These are phyloP conservation scores for Quercus alba DNA, from an alignment of 306 rosid species.

Conservation along the genomic window DNA sequence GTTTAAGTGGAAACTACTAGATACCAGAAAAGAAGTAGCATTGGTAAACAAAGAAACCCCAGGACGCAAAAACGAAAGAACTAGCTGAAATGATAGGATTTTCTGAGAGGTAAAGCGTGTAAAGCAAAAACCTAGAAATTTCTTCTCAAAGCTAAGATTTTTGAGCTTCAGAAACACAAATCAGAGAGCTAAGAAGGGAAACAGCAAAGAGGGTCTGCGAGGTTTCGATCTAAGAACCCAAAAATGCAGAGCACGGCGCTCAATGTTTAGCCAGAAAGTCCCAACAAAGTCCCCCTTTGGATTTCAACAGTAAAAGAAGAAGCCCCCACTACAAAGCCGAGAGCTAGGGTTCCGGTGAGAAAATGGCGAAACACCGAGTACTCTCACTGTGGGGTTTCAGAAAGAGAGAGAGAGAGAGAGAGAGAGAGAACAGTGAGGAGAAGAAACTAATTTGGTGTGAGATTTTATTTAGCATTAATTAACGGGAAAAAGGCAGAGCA, in stretches of 20 bases:
- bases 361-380: background rate
- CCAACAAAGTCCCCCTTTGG: background rate
- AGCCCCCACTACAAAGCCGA: background rate
- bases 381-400: background rate
- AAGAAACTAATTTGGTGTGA: conserved; percentile 5
- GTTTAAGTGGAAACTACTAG: background rate
- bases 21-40: background rate
- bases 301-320: background rate
- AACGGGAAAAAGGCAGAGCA: conserved; percentile 52
- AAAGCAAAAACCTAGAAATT: conserved; percentile 41
- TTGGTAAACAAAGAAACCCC: conserved; percentile 6
- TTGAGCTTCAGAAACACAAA: conserved; percentile 11
- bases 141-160: background rate
- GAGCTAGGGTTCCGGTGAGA: conserved; percentile 1
- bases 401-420: background rate
- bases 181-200: background rate
- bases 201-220: conserved; percentile 2
- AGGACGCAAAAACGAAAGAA: background rate
- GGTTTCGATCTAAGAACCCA: conserved; percentile 19
- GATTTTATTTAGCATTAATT: conserved; percentile 19
- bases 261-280: conserved; percentile 2
- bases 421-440: background rate
- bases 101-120: background rate
- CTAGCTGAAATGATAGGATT: background rate
- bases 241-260: conserved; percentile 18